phyloP scores from a whole-genome alignment of 805 yeast genomes.

The Schwanniomyces yamadae region DNA sequence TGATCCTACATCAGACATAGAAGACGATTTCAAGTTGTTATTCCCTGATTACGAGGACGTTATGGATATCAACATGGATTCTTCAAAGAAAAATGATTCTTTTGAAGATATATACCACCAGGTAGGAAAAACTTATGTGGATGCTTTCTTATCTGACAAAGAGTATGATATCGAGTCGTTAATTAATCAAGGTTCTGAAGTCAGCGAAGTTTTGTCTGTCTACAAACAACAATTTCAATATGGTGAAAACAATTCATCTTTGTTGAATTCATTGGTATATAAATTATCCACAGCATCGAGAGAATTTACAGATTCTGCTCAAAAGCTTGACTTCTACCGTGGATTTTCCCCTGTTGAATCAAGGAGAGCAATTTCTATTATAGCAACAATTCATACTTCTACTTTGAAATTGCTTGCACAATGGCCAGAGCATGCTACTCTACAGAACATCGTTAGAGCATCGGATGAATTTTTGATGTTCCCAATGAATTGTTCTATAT shows the following conservation, averaged over 20 bases:
- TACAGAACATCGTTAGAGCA: slow-evolving; percentile 63
- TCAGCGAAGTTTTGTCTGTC: slow-evolving; percentile 13
- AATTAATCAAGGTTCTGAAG: slow-evolving; percentile 38
- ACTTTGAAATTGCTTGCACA: slow-evolving; percentile 50
- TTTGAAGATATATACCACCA: slow-evolving; percentile 47
- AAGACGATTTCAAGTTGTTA: slow-evolving; percentile 72
- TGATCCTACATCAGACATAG: slow-evolving; percentile 65
- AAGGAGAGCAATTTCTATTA: slow-evolving; percentile 52
- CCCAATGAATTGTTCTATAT: slow-evolving; percentile 70
- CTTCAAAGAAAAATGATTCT: slow-evolving; percentile 18
- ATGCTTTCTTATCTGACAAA: slow-evolving; percentile 32
- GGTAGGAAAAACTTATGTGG: slow-evolving; percentile 51
- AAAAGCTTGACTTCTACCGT: slow-evolving; percentile 55
- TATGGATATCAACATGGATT: slow-evolving; percentile 31
- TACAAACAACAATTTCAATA: slow-evolving; percentile 9
- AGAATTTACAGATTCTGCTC: slow-evolving; percentile 14
- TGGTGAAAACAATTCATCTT: slow-evolving; percentile 18
- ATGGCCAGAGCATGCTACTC: slow-evolving; percentile 96
- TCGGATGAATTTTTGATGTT: slow-evolving; percentile 63
- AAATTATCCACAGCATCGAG: slow-evolving; percentile 18
- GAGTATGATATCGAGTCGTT: slow-evolving; percentile 21
- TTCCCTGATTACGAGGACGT: slow-evolving; percentile 88
- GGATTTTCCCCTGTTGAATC: slow-evolving; percentile 63
- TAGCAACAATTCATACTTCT: slow-evolving; percentile 25
- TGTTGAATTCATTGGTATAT: slow-evolving; percentile 17